Evolutionary conservation across 768 basidiomycete genomes (phyloP).

Genomic region (Leccinum variicolor): DNA sequence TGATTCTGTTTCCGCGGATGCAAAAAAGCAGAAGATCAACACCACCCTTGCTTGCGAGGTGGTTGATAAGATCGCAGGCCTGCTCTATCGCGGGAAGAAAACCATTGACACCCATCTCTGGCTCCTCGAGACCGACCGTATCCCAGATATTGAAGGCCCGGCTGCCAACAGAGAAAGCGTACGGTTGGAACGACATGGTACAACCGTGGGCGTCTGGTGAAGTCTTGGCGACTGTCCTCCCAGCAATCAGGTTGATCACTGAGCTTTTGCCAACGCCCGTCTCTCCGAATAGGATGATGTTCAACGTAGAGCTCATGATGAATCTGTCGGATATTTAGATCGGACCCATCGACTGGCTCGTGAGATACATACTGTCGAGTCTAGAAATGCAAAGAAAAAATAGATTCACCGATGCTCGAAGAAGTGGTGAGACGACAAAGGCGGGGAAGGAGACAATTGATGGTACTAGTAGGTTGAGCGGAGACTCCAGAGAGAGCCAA

Average conservation of each 20-base stretch:
- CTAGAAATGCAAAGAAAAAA: background rate
- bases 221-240: slow-evolving; percentile 18
- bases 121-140: slow-evolving; percentile 35
- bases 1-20: slow-evolving; percentile 41
- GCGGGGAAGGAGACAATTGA: background rate
- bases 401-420: background rate
- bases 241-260: slow-evolving; percentile 33
- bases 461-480: background rate
- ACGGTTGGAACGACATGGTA: slow-evolving; percentile 34
- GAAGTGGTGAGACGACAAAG: background rate
- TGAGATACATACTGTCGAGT: slow-evolving; percentile 10
- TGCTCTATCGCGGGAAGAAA: slow-evolving; percentile 31
- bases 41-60: slow-evolving; percentile 29
- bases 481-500: background rate
- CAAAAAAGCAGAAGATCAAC: slow-evolving; percentile 41
- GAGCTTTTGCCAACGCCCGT: slow-evolving; percentile 37
- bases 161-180: slow-evolving; percentile 20
- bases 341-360: slow-evolving; percentile 5
- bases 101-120: slow-evolving; percentile 22
- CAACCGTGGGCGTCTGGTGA: slow-evolving; percentile 33
- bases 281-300: slow-evolving; percentile 45
- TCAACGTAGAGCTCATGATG: slow-evolving; percentile 24
- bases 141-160: slow-evolving; percentile 30
- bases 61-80: slow-evolving; percentile 32
- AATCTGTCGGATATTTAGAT: slow-evolving; percentile 18